Evolutionary conservation across 148 eudicot species (phyloP), one percentile per base, ranked within the genome.

Genomic region (Nyssa sinensis): DNA sequence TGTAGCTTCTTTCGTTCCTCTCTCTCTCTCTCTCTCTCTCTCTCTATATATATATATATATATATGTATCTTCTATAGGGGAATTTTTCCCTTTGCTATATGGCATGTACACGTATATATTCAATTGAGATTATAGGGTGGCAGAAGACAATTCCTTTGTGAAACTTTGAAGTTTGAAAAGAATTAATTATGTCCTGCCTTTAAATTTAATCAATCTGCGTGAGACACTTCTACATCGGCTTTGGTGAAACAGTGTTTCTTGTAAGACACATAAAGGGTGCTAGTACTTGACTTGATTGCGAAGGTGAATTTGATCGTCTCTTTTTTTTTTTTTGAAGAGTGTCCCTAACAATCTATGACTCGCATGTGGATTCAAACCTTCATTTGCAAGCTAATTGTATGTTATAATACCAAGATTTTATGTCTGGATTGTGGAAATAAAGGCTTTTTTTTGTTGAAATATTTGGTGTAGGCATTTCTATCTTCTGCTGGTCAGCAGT

Each of bases 251-350:
- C 21, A 59, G 53, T 71, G 31, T 25, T 59, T 71, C 53, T 71
- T 71, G 7, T 3, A n/a, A n/a, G n/a, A n/a, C n/a, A 16, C 27
- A 32, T 0, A 57, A 58, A 58, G 64, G 62, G 49, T 58, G 31
- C 28, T 25, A 57, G 34, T 57, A 32, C 74, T 58, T 71, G 64
- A 35, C 74, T 71, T 71, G 3, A 5, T 29, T 58, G 29, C 64
- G 19, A 71, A 71, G 74, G 6, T 57, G 9, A 25, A 28, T 30
- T 34, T 33, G n/a, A 31, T 35, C 7, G 7, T 55, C 21, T 9
- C 9, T n/a, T n/a, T n/a, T n/a, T n/a, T n/a, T n/a, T n/a, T n/a
- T n/a, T n/a, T n/a, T n/a, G n/a, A n/a, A n/a, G n/a, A n/a, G n/a
- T n/a, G n/a, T n/a, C n/a, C n/a, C n/a, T n/a, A n/a, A 14, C 19